Evolutionary conservation across 2,329 filamentous ascomycete genomes (phyloP).

Genomic region (Ascocoryne sarcoides): DNA sequence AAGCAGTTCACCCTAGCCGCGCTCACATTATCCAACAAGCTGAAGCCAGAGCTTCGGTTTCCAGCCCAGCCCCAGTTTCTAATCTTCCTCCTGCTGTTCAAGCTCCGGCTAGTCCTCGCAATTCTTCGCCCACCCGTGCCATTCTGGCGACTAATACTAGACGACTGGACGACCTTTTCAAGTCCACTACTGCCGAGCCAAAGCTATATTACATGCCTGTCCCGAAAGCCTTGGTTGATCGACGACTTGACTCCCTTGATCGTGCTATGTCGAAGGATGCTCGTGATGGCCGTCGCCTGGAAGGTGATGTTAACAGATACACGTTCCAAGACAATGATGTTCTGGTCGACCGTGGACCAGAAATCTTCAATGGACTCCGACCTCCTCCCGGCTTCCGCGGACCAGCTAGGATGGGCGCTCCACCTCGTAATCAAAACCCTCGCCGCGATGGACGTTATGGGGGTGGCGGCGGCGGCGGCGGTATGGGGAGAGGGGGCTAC

Average conservation of each 20-base stretch:
- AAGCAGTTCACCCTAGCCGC: conserved; percentile 4
- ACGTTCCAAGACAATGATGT: conserved; percentile 59
- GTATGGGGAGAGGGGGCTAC: conserved; percentile 8
- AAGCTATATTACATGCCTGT: conserved; percentile 59
- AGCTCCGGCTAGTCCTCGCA: conserved; percentile 24
- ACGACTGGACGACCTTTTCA: conserved; percentile 48
- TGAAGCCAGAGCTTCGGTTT: conserved; percentile 4
- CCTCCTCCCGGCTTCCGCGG: conserved; percentile 40
- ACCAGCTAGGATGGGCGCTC: not conserved
- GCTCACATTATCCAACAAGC: too few relatives aligned
- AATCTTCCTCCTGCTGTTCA: not conserved
- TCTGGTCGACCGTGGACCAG: conserved; percentile 65
- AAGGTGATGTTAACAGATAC: conserved; percentile 48
- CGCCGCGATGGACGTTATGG: conserved; percentile 27
- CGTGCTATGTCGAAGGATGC: conserved; percentile 32
- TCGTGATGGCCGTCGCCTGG: conserved; percentile 28
- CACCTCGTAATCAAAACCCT: not conserved
- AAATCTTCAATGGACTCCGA: conserved; percentile 57
- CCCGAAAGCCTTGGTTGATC: conserved; percentile 50
- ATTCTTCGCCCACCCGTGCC: conserved; percentile 2
- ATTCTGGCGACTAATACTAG: conserved; percentile 3
- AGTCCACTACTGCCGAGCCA: conserved; percentile 51
- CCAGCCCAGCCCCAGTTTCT: conserved; percentile 26
- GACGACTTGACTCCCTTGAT: conserved; percentile 53
- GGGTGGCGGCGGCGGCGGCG: conserved; percentile 11